Base-by-base conservation (phyloP, 225 moss, liverwort and hornwort genomes). In the Physcomitrium patens region DNA sequence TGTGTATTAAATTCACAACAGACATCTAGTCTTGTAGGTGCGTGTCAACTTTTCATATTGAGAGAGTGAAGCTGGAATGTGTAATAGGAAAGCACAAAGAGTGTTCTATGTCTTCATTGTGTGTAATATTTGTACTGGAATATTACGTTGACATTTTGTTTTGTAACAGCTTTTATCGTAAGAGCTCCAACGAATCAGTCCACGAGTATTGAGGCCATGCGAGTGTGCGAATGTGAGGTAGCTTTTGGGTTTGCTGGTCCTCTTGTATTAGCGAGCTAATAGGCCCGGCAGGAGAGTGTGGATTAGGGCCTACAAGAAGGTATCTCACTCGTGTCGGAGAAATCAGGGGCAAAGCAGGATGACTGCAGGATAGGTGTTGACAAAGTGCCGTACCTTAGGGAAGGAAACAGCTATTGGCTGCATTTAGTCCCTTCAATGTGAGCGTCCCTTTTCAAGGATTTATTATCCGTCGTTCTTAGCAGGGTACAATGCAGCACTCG, bases 141-240 rank as follows among this genome's bases (percentile, higher is more conserved):
- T 42, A 19, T 83, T 71, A 79, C 71, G 31, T 20, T 58, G 79
- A 62, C 14, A 44, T 9, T 58, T 72, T 45, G 76, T 68, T 76
- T 37, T 83, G 31, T 28, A 63, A 23, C 72, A 83, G 72, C 44
- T 72, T 51, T 75, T 31, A 17, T 60, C 26, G 11, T 42, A 72
- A 43, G 60, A 42, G 18, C 23, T 56, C n/a, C 74, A 75, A 22
- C 67, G 23, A 11, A 10, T 49, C 10, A 37, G 16, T 16, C 20
- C 11, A 22, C 3, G 44, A 22, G 59, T 20, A 58, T 57, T 37
- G 31, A 62, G 20, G 16, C 7, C 22, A 62, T 62, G 62, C 31
- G 28, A 14, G 15, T 62, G 19, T 37, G 14, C 15, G 31, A 0
- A 13, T 14, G 19, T 51, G 1, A 61, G 19, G 2, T 28, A 49